Base-by-base conservation (phyloP, 768 basidiomycete genomes). In the Podaxis sp. region DNA sequence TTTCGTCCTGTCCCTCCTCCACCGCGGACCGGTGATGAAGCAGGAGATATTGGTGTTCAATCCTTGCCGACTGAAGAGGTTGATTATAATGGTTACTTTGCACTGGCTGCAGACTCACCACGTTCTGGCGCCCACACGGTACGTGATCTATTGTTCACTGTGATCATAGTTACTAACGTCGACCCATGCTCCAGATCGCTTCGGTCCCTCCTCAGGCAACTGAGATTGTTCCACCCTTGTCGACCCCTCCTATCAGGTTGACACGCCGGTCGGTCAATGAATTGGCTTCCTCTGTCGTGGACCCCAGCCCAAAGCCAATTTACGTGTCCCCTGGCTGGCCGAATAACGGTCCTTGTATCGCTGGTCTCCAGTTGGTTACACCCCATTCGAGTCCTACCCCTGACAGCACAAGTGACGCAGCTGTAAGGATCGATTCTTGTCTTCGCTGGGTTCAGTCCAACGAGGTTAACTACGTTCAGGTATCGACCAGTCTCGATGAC, bases 1-100 rank as follows among this genome's bases (percentile, higher is more conserved):
- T 40, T 27, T 2, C 38, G 33, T 50, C 55, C 57, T 53, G 53
- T 27, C 22, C 49, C 55, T 4, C 33, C 54, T 4, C 29, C 54
- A 37, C 57, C 49, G 33, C 55, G 43, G 37, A 40, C 46, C 25
- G 46, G 53, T 51, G 54, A 12, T 60, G 40, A 63, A 19, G 38
- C 37, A 12, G 52, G 51, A 8, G 59, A 60, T 22, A 27, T 53
- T 13, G 51, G 40, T 27, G 40, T 60, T 53, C 59, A 60, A n/a
- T 25, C 29, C 7, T 33, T 43, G 22, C 7, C 51, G 11, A 25
- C 33, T 25, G 50, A 52, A 24, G 17, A 22, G 24, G 40, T 40
- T 8, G 12, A 41, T 13, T 41, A 15, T 11, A 22, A 15, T 22
- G 37, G 51, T 19, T 43, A 46, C 25, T 53, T 60, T 29, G 50